Evolutionary conservation across 352 stramenopile species (phyloP), one percentile per base, ranked within the genome.

Genomic region (Plasmopara muralis): DNA sequence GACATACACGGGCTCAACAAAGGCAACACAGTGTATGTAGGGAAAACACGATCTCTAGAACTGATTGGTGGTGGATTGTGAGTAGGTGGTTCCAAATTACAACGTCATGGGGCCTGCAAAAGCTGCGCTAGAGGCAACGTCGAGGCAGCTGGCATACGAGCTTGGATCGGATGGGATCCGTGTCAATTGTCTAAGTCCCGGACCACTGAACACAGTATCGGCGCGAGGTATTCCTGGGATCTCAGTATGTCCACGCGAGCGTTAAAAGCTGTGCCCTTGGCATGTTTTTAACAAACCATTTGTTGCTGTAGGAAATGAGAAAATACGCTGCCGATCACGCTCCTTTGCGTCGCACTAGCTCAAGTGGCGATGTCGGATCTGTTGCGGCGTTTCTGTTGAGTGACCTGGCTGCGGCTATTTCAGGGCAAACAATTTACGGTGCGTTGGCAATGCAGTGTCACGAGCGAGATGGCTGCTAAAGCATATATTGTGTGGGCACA

Each of bases 81-180:
- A 13, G n/a, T 13, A 67, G 60, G 84, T 93, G 34, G 75, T 97
- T 37, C 87, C 83, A 10, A 88, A 79, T 44, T 97, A 97, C 70
- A 91, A 95, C 55, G 66, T 92, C 14, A 97, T 97, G 90, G 90
- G 90, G 5, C 87, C 87, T 5, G 87, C 85, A 14, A 97, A 97
- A 54, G 90, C 87, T 30, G 82, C 84, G 7, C 70, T 97, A 6
- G 90, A 97, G 55, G 80, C 83, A 6, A 86, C 78, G 12, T 67
- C 87, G 16, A 68, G 89, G 25, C 82, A 89, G 30, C 63, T 97
- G 4, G 90, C 90, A 16, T 70, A 77, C 30, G 89, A 97, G 39
- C 64, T 96, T 2, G 79, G 82, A 10, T 60, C 64, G 0, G 57
- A 85, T 14, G 71, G 81, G 16, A 87, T 97, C 46, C 84, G 87